Evolutionary conservation across 768 basidiomycete genomes (phyloP).

Genomic region (Collybia sordida): DNA sequence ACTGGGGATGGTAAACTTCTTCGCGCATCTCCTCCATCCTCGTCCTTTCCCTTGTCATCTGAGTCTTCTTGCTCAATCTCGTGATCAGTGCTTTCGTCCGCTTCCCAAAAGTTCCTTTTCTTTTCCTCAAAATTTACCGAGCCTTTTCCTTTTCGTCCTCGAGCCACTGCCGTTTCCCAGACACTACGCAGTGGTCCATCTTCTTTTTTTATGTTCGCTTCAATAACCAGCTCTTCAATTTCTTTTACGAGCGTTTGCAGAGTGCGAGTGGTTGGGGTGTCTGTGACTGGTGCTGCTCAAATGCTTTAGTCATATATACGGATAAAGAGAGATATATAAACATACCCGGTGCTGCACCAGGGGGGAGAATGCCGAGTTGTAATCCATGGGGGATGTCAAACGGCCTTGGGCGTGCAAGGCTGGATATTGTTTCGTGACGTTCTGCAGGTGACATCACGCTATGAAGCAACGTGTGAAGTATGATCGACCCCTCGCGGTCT

Average conservation of each 20-base stretch:
- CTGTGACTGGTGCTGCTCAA: not conserved
- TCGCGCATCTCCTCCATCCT: not conserved
- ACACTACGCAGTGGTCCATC: slow-evolving; percentile 57
- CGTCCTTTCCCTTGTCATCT: too few relatives aligned
- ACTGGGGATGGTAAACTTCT: not conserved
- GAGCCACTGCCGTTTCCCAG: slow-evolving; percentile 46
- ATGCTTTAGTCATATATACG: not conserved
- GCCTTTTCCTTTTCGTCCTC: slow-evolving; percentile 1
- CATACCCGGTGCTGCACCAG: slow-evolving; percentile 1
- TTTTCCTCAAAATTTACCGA: not conserved
- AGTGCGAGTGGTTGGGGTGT: slow-evolving; percentile 20
- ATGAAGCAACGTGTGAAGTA: slow-evolving; percentile 54
- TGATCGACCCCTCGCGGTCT: slow-evolving; percentile 59
- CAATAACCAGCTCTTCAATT: slow-evolving; percentile 68
- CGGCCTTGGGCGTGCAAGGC: slow-evolving; percentile 37
- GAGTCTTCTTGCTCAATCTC: not conserved
- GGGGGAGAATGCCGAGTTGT: slow-evolving; percentile 6
- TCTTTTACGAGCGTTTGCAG: slow-evolving; percentile 47
- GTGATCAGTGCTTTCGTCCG: not conserved
- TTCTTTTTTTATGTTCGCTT: slow-evolving; percentile 57
- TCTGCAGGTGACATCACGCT: slow-evolving; percentile 40
- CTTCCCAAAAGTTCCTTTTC: slow-evolving; percentile 18
- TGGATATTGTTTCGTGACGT: slow-evolving; percentile 30
- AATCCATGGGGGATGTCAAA: slow-evolving; percentile 16
- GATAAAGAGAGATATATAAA: not conserved